Evolutionary conservation across 2,329 filamentous ascomycete species (phyloP), one percentile per base, ranked within the genome.

Genomic region (Pestalotiopsis sp.): DNA sequence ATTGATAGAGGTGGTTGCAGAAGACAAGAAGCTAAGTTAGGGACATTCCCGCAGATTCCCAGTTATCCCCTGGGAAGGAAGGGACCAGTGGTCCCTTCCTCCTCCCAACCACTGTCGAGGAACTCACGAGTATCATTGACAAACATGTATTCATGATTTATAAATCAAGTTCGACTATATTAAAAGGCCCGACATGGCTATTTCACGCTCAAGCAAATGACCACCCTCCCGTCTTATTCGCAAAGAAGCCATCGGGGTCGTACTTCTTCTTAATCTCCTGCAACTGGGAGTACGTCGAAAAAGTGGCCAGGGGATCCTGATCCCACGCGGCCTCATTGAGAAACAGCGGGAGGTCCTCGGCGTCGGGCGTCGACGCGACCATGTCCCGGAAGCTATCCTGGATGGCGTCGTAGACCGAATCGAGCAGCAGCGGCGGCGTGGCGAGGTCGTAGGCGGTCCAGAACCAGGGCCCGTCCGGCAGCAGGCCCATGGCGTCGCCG

Each of bases 191-290:
- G 5, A 31, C 27, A 0, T 9, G 6, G 27, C 27, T 20, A 1
- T n/a, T 11, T 52, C 13, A n/a, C 7, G 2, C 62, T 70, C 66
- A 76, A 3, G 66, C 74, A 72, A 77, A 77, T 2, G 74, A 76
- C 76, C 76, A 77, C 6, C 75, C 75, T 7, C 76, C 75, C 5
- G 76, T 77, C 69, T 72, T 75, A 3, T 72, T 69, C 12, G 66
- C 71, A 64, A 77, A 76, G 66, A 76, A 76, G 31, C 71, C 68
- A 64, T 80, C 73, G 0, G 82, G 81, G 67, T 84, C 82, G 56
- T 81, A 77, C 70, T 76, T 75, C 69, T 75, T 75, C 77, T 84
- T 83, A 38, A 83, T 75, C 65, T 72, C 70, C 62, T 76, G 73
- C 65, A 84, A 69, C 68, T 74, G 75, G 7, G 69, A 49, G 60